A percentile compares a stretch with the other conserved stretches of the same genome.
phyloP scores from a whole-genome alignment of 176 grass and related monocot species.

The maize (Zea mays) region Zm-B73-REFERENCE-NAM-5.0 NC_050099.1:197360501-197361000 shows the following conservation, averaged over 20 bases:
- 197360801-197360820: slow-evolving; percentile 88
- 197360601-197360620: slow-evolving; percentile 1
- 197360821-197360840: slow-evolving; percentile 73
- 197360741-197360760: slow-evolving; percentile 66
- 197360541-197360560: not conserved
- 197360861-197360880: slow-evolving; percentile 10
- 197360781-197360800: slow-evolving; percentile 86
- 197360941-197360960: not conserved
- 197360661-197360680: not conserved
- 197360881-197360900: slow-evolving; percentile 10
- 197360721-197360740: slow-evolving; percentile 23
- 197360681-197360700: slow-evolving; percentile 12
- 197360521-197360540: not conserved
- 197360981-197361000: not conserved
- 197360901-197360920: not conserved
- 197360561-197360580: slow-evolving; percentile 4
- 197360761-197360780: slow-evolving; percentile 56
- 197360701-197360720: slow-evolving; percentile 24
- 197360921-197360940: not conserved
- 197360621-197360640: not conserved
- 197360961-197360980: not conserved
- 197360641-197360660: slow-evolving; percentile 24
- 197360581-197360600: not conserved
- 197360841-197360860: slow-evolving; percentile 15
- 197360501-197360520: not conserved